Evolutionary conservation across 208 protist species (phyloP).

Genomic region (Herpetomonas samuelpessoai): DNA sequence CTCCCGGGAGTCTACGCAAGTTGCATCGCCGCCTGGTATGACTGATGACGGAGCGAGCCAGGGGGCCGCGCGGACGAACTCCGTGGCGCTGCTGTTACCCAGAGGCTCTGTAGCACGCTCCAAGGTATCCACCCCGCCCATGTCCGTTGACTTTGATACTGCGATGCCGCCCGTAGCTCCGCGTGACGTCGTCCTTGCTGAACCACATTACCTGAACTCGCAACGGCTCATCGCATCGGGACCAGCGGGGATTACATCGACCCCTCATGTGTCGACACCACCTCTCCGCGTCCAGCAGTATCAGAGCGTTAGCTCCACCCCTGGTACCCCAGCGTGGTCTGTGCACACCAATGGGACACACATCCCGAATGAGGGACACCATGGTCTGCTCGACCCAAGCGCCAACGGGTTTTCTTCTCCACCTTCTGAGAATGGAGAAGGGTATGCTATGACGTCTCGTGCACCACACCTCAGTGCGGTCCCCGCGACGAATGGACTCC

Average conservation of each 20-base stretch:
- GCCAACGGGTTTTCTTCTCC: too few species aligned
- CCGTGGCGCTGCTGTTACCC: neutral
- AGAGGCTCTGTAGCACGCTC: neutral
- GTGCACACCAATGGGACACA: too few species aligned
- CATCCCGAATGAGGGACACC: too few species aligned
- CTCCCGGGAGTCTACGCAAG: neutral
- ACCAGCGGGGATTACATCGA: too few species aligned
- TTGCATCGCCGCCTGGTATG: neutral
- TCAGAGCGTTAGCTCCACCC: neutral
- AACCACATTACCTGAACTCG: too few species aligned
- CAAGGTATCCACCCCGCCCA: neutral
- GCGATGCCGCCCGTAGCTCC: too few species aligned
- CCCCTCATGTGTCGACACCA: neutral
- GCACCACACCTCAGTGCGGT: neutral
- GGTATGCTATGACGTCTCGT: neutral
- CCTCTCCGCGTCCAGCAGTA: neutral
- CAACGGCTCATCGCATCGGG: too few species aligned
- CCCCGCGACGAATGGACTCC: neutral
- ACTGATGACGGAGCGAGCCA: neutral
- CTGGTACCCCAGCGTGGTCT: too few species aligned
- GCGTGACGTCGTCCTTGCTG: too few species aligned
- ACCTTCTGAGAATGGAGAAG: neutral
- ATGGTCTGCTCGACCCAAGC: too few species aligned
- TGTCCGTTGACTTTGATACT: neutral
- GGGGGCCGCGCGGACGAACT: neutral